These are phyloP conservation scores for Escovopsis weberi DNA, from an alignment of 2,329 filamentous ascomycete species.

Conservation along the genomic window DNA sequence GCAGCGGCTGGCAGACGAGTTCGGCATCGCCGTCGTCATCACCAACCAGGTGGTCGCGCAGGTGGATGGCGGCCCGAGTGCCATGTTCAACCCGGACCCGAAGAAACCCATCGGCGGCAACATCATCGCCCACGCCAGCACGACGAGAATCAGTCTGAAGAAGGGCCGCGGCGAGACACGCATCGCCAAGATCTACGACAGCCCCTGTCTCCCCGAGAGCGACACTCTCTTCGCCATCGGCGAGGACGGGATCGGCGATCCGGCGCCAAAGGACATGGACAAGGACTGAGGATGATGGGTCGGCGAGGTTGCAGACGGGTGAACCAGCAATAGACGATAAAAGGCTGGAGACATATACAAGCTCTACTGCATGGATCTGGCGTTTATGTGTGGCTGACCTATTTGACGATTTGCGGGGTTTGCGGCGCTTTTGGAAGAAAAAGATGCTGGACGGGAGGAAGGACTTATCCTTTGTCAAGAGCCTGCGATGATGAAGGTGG, in stretches of 20 bases:
- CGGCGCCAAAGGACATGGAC: conserved; percentile 86
- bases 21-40: conserved; percentile 95
- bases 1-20: conserved; percentile 65
- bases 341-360: conserved; percentile 10
- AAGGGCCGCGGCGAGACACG: conserved; percentile 91
- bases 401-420: too few relatives aligned
- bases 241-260: conserved; percentile 93
- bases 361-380: conserved; percentile 15
- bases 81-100: conserved; percentile 98
- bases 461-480: not conserved
- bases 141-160: conserved; percentile 84
- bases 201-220: conserved; percentile 88
- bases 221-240: conserved; percentile 95
- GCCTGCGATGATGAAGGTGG: not conserved
- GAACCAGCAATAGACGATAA: conserved; percentile 4
- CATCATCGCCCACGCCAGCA: conserved; percentile 96
- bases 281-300: conserved; percentile 43
- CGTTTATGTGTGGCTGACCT: conserved; percentile 14
- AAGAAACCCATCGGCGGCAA: conserved; percentile 99
- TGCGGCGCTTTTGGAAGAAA: too few relatives aligned
- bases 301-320: not conserved
- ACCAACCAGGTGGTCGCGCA: conserved; percentile 98
- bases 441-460: not conserved
- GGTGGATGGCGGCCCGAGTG: conserved; percentile 86
- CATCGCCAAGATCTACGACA: conserved; percentile 99